These are phyloP conservation scores for Mytilinidion resinicola DNA, from an alignment of 495 filamentous ascomycete genomes.

Conservation along the genomic window DNA sequence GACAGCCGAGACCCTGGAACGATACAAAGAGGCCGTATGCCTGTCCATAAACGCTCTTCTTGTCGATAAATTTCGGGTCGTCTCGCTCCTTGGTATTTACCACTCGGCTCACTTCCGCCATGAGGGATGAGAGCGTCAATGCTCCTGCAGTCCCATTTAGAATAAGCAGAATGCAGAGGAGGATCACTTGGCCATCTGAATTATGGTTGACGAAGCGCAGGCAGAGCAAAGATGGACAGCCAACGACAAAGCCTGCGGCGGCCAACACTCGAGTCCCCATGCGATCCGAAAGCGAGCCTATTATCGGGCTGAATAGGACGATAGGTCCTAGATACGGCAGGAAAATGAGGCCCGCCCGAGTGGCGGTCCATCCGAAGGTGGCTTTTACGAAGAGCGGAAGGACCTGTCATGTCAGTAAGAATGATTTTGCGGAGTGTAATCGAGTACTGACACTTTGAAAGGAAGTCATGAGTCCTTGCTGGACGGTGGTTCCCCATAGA, in stretches of 20 bases:
- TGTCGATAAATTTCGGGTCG: neutral
- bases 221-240: neutral
- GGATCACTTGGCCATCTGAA: neutral
- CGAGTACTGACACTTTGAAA: neutral
- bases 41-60: neutral
- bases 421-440: neutral
- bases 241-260: constrained; percentile 1
- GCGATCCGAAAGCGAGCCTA: constrained; percentile 4
- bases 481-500: constrained; percentile 45
- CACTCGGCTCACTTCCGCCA: constrained; percentile 1
- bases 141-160: neutral
- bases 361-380: constrained; percentile 1
- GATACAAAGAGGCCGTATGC: neutral
- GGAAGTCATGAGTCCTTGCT: neutral
- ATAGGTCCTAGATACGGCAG: neutral
- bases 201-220: constrained; percentile 7
- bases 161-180: constrained; percentile 6
- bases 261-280: neutral
- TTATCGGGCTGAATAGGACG: neutral
- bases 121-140: neutral
- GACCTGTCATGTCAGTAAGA: neutral
- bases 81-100: neutral
- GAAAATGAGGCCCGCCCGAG: constrained; percentile 6
- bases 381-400: constrained; percentile 2
- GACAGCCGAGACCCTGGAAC: neutral